phyloP scores from a whole-genome alignment of 2,329 filamentous ascomycete genomes.

The Harringtonia aguacate region DNA sequence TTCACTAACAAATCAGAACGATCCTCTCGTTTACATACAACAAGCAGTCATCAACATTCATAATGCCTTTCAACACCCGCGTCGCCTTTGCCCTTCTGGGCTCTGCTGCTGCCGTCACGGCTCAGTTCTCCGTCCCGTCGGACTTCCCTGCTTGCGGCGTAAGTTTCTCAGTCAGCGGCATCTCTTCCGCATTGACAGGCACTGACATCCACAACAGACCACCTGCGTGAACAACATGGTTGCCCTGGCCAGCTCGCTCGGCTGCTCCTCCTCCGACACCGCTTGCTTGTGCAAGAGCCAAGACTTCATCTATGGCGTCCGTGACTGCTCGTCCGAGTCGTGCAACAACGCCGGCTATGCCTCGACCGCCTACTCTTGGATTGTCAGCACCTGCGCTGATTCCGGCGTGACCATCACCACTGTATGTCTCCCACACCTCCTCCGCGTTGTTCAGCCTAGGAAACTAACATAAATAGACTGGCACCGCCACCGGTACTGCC shows the following conservation, averaged over 20 bases:
- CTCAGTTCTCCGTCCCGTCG: constrained; percentile 26
- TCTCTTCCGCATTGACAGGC: not conserved
- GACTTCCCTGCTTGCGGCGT: constrained; percentile 42
- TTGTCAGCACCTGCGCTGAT: constrained; percentile 24
- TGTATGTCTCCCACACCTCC: constrained; percentile 9
- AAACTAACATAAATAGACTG: not conserved
- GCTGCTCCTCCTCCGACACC: constrained; percentile 30
- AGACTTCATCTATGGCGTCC: constrained; percentile 38
- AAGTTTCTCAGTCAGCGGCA: constrained; percentile 26
- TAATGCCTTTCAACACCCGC: constrained; percentile 25
- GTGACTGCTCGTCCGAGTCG: constrained; percentile 36
- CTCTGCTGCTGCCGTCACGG: constrained; percentile 23
- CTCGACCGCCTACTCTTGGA: constrained; percentile 26
- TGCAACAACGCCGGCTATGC: constrained; percentile 25
- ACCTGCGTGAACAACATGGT: constrained; percentile 41
- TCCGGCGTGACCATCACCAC: constrained; percentile 22
- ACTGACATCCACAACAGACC: constrained; percentile 21
- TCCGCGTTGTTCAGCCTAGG: not conserved
- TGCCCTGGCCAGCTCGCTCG: constrained; percentile 30
- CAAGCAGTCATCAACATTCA: constrained; percentile 49
- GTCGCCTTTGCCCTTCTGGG: constrained; percentile 25
- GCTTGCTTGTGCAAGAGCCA: constrained; percentile 35
- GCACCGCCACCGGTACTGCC: not conserved
- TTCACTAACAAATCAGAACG: not conserved
- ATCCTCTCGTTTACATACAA: not conserved